A percentile compares a stretch with the other conserved stretches of the same genome.
Evolutionary conservation across 225 moss, liverwort and hornwort genomes (phyloP).

Genomic region (Straminergon stramineum): DNA sequence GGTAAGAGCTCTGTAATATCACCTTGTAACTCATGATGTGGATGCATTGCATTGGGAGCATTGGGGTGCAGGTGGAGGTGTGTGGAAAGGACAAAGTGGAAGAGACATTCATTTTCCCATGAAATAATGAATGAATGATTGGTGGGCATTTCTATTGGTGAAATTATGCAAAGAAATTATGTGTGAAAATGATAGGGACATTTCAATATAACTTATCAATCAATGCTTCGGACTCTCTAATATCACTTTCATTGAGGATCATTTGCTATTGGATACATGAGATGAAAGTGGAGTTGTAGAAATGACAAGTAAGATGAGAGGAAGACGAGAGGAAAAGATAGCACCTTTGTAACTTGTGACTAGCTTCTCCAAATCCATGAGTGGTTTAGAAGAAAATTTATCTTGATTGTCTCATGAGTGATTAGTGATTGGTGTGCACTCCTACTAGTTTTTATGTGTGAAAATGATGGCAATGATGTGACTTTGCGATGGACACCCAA

Average conservation of each 20-base stretch:
- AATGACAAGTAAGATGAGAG: neutral
- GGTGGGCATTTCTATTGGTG: neutral
- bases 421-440: fast-evolving
- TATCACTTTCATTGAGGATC: neutral
- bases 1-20: neutral
- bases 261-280: neutral
- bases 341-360: fast-evolving
- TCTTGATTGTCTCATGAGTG: neutral
- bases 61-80: neutral
- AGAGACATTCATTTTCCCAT: neutral
- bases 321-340: neutral
- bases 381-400: neutral
- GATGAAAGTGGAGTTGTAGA: neutral
- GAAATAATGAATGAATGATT: neutral
- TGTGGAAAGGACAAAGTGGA: neutral
- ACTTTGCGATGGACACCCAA: neutral
- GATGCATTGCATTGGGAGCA: neutral
- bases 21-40: neutral
- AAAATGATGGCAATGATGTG: too few relatives aligned
- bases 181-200: neutral
- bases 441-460: fast-evolving
- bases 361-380: neutral
- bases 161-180: neutral
- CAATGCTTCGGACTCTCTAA: fast-evolving
- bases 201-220: neutral